Percentiles rank a stretch among this genome's conserved stretches.
phyloP scores from a whole-genome alignment of 768 basidiomycete species.

The Russula earlei region DNA sequence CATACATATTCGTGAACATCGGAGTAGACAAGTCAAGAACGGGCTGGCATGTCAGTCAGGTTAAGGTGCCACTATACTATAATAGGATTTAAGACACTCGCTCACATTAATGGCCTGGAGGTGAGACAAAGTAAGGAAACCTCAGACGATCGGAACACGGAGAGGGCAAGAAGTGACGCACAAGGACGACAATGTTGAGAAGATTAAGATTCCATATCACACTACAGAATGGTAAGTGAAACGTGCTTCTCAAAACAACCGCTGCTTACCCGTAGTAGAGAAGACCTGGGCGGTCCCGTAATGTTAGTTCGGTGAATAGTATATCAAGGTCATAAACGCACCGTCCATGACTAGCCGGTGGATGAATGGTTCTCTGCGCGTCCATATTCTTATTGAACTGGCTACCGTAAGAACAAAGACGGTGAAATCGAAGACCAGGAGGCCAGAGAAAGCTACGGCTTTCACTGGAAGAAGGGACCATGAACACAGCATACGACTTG shows the following conservation, averaged over 20 bases:
- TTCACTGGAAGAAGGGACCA: constrained; percentile 9
- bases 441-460: constrained; percentile 11
- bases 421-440: constrained; percentile 18
- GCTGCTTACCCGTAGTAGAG: constrained; percentile 11
- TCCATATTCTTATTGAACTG: constrained; percentile 11
- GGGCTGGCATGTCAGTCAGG: not conserved
- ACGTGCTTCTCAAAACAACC: not conserved
- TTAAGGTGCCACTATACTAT: not conserved
- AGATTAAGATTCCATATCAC: constrained; percentile 12
- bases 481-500: not conserved
- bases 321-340: not conserved
- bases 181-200: constrained; percentile 10
- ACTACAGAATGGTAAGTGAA: not conserved
- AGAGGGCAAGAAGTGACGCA: not conserved
- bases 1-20: constrained; percentile 10
- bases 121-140: not conserved
- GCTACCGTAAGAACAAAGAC: constrained; percentile 19
- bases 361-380: constrained; percentile 7
- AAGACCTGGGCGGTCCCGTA: not conserved
- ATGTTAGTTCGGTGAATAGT: not conserved
- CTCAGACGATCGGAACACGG: not conserved
- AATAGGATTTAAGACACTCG: not conserved
- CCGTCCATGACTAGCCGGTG: constrained; percentile 7
- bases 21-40: not conserved
- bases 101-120: not conserved